Conservation (phyloP, 2,329 filamentous ascomycete species). For the Rhinocladiella mackenziei region DNA sequence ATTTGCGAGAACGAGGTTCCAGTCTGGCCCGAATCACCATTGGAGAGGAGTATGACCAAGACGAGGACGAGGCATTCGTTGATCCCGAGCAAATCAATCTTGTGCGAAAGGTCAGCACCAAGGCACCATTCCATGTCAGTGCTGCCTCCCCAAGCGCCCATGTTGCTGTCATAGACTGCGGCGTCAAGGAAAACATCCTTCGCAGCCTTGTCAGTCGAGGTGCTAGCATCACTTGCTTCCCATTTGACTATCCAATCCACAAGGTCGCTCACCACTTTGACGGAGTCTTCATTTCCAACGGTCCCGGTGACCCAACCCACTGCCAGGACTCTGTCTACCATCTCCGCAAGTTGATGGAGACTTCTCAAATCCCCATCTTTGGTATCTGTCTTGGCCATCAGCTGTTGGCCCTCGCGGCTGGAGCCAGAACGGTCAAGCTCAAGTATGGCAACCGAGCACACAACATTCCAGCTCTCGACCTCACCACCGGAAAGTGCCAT, state of each 20-base stretch:
- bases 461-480: constrained; percentile 93
- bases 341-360: constrained; percentile 83
- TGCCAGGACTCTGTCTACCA: constrained; percentile 93
- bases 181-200: constrained; percentile 99
- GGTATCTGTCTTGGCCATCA: constrained; percentile 98
- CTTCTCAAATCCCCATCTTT: constrained; percentile 87
- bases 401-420: constrained; percentile 82
- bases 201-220: constrained; percentile 89
- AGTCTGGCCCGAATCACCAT: constrained; percentile 91
- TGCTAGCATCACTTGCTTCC: constrained; percentile 88
- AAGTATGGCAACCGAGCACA: constrained; percentile 99
- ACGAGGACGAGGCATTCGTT: constrained; percentile 93
- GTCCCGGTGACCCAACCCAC: constrained; percentile 95
- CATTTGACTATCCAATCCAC: constrained; percentile 95
- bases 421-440: constrained; percentile 89
- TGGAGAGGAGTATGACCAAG: constrained; percentile 96
- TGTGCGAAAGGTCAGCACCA: constrained; percentile 93
- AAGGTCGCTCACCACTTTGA: constrained; percentile 98
- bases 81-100: constrained; percentile 96
- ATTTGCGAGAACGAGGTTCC: constrained; percentile 92
- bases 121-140: constrained; percentile 93
- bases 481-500: constrained; percentile 95
- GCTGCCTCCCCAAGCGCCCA: constrained; percentile 79
- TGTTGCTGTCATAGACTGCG: constrained; percentile 92
- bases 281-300: constrained; percentile 98